Conservation (phyloP, 345 rosid species). For the Garcia nutans region DNA sequence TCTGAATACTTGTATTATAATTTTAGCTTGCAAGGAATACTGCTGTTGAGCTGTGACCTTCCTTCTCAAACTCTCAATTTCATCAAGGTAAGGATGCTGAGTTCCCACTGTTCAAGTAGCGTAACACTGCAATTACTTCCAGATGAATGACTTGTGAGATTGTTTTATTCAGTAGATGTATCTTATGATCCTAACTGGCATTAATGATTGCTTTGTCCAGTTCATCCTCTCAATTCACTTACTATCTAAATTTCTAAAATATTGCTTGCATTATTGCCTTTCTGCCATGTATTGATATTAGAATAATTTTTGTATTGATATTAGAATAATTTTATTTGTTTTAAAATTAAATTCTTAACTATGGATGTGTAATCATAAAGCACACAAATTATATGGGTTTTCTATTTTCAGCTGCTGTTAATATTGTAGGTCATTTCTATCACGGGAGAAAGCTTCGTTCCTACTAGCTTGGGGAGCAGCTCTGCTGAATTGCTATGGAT, state of each 20-base stretch:
- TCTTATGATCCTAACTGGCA: background rate
- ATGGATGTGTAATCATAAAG: background rate
- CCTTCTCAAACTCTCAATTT: constrained; percentile 51
- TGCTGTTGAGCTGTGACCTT: constrained; percentile 59
- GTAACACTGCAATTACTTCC: too few species aligned
- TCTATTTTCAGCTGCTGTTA: constrained; percentile 8
- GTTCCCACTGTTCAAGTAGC: background rate
- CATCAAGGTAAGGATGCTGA: constrained; percentile 50
- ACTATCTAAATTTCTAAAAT: background rate
- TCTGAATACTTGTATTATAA: constrained; percentile 15
- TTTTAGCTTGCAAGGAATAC: constrained; percentile 73
- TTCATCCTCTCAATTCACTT: background rate
- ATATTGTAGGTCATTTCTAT: constrained; percentile 52
- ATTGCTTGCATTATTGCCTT: too few species aligned
- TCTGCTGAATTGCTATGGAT: constrained; percentile 58
- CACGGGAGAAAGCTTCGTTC: constrained; percentile 62
- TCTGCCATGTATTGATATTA: background rate
- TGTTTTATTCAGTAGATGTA: too few species aligned
- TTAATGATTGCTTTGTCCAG: background rate
- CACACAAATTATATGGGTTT: background rate
- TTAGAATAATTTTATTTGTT: background rate
- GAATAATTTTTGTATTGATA: background rate
- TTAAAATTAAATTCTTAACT: constrained; percentile 2
- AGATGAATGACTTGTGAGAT: too few species aligned
- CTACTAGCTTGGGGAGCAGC: constrained; percentile 59